Evolutionary conservation across 2,329 filamentous ascomycete genomes (phyloP), one percentile per base, ranked within the genome.

Genomic region (Cryphonectria nitschkei): DNA sequence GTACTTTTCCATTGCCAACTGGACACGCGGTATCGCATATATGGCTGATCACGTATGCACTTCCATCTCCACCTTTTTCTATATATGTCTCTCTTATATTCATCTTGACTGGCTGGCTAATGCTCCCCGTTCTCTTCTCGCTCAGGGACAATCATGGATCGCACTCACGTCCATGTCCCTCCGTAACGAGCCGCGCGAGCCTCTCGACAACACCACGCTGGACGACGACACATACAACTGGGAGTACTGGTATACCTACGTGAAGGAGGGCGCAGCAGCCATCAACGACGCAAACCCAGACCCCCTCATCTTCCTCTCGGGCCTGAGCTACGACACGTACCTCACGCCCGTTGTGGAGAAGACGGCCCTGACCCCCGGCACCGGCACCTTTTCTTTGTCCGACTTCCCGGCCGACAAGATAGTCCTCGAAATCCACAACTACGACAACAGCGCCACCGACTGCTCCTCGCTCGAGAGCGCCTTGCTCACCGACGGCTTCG

Each of bases 1-100:
- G 1, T 82, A 86, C 74, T 89, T 88, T 72, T 78, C 86, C 70
- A 82, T 85, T 2, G 77, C 79, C 1, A 87, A 87, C 34, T 89
- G 87, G 87, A 81, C 82, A 29, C 80, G 87, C 11, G 87, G 86
- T 0, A 78, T 87, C 14, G 77, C 79, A 0, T 89, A 83, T 73
- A 88, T 89, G 83, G 82, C 85, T 0, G 76, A 81, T 3, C 85
- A 87, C 70, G 83, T 84, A 78, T 75, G 79, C 13, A 8, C 2
- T 58, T n/a, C 29, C 34, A 6, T 50, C 34, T 41, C 8, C 1
- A 8, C 39, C 58, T 1, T 52, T 22, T 41, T 11, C 26, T 26
- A 26, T 26, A 26, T 26, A 26, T 26, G 26, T 26, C 26, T 26
- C 26, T 26, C 26, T 26, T 26, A 26, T 26, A 26, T 26, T 26